These are phyloP conservation scores for Emergomyces africanus DNA, from an alignment of 2,329 filamentous ascomycete species.

Conservation along the genomic window DNA sequence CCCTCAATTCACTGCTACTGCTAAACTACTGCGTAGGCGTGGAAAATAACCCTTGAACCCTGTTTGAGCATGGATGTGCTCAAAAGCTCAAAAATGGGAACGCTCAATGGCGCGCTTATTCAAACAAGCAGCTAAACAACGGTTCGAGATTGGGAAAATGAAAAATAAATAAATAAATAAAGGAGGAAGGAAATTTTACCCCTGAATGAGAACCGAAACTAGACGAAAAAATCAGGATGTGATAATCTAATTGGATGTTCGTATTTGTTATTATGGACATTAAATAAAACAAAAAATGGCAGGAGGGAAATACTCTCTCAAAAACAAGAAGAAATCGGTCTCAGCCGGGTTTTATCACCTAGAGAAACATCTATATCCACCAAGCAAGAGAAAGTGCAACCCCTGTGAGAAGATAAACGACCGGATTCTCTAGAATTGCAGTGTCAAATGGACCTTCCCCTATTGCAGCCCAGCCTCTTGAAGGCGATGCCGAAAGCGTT, in stretches of 20 bases:
- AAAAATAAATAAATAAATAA: background rate
- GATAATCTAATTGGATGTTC: background rate
- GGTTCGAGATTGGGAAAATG: background rate
- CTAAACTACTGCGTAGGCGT: too few species aligned
- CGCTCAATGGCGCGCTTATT: background rate
- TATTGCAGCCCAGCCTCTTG: background rate
- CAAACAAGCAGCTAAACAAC: background rate
- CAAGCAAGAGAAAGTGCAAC: background rate
- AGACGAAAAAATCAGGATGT: background rate
- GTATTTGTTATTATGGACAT: background rate
- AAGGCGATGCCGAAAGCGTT: background rate
- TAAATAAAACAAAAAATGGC: background rate
- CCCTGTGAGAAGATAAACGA: background rate
- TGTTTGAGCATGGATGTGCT: background rate
- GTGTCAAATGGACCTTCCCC: background rate
- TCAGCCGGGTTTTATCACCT: background rate
- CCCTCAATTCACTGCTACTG: too few species aligned
- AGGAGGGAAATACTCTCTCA: background rate
- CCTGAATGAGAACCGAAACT: background rate
- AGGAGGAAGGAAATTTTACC: background rate
- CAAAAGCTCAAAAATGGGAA: background rate
- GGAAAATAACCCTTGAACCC: background rate
- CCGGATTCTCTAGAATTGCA: background rate
- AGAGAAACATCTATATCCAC: background rate
- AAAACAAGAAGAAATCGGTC: background rate